Base-by-base conservation (phyloP, 441 rosid genomes). In the Eruca vesicaria region DNA sequence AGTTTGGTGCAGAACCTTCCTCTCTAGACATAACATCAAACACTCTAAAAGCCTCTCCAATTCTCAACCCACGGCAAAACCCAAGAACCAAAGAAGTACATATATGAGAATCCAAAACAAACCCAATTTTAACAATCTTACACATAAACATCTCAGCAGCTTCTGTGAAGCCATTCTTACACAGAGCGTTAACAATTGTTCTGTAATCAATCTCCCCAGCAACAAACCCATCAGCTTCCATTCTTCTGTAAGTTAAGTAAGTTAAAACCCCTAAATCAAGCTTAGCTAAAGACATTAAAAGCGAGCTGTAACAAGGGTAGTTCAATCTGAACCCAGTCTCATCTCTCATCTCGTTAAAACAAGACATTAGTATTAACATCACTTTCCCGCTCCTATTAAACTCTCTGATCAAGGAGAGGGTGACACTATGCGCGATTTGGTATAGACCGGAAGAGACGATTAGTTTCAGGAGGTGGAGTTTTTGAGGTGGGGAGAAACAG, bases 141-240 rank as follows among this genome's bases (percentile, higher is more conserved):
- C 75, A 84, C 73, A 77, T 52, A 33, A 86, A 86, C 87, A 86
- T 86, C 80, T 82, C 77, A 56, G 81, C 86, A 3, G 84, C 78
- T 48, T 31, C 5, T 5, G 32, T 29, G 4, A 5, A 29, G 0
- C 86, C 89, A 68, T 66, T 60, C 77, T 86, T 86, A 59, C 85
- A 82, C 32, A 82, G 58, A 66, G 85, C 87, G 74, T 84, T 84
- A 41, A 84, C 72, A 21, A 82, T 11, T 45, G 73, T 76, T 81
- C 76, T 76, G 69, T 82, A 84, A 70, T 84, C 86, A 76, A 86
- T 78, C 67, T 67, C 33, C 3, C 77, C 82, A 68, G 63, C 31
- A 76, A 76, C 78, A 74, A 86, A 86, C 0, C 86, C 84, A 20
- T 84, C 80, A 58, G 73, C 81, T 32, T 76, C 74, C 85, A 84